These are phyloP conservation scores for Barnettozyma vustinii DNA, from an alignment of 805 yeast genomes.

Conservation along the genomic window DNA sequence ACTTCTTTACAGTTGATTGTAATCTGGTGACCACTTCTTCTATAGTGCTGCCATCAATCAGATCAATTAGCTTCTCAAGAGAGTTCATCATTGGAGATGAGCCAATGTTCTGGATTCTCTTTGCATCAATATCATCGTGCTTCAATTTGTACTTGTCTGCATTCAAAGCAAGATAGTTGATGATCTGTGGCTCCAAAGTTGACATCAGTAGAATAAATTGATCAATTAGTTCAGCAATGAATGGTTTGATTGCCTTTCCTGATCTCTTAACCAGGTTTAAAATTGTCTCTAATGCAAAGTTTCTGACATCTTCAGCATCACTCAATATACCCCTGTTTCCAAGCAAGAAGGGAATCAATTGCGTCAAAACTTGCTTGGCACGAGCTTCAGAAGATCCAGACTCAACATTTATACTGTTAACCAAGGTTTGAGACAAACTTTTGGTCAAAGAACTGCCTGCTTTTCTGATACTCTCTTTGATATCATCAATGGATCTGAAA, in stretches of 20 bases:
- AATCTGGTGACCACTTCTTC: constrained; percentile 40
- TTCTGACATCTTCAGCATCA: constrained; percentile 79
- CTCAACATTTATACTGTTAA: constrained; percentile 46
- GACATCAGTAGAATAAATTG: constrained; percentile 73
- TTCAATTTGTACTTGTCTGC: constrained; percentile 82
- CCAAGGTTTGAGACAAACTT: constrained; percentile 56
- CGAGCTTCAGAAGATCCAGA: constrained; percentile 35
- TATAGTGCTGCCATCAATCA: constrained; percentile 42
- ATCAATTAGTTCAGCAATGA: constrained; percentile 61
- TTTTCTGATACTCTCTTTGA: constrained; percentile 84
- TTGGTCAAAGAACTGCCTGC: constrained; percentile 72
- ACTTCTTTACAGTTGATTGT: constrained; percentile 50
- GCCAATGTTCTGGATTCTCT: constrained; percentile 66
- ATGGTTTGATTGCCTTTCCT: constrained; percentile 56
- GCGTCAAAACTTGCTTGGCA: constrained; percentile 43
- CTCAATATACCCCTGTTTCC: constrained; percentile 77
- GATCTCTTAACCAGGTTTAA: constrained; percentile 62
- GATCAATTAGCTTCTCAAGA: constrained; percentile 61
- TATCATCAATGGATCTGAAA: constrained; percentile 87
- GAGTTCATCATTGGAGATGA: constrained; percentile 88
- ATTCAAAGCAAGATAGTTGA: constrained; percentile 79
- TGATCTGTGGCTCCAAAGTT: constrained; percentile 84
- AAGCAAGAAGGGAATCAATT: constrained; percentile 70
- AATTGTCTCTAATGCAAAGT: constrained; percentile 71
- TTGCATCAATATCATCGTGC: constrained; percentile 68